A percentile compares a stretch with the other conserved stretches of the same genome.
phyloP scores from a whole-genome alignment of 768 basidiomycete species.

The Rhodocollybia butyracea region DNA sequence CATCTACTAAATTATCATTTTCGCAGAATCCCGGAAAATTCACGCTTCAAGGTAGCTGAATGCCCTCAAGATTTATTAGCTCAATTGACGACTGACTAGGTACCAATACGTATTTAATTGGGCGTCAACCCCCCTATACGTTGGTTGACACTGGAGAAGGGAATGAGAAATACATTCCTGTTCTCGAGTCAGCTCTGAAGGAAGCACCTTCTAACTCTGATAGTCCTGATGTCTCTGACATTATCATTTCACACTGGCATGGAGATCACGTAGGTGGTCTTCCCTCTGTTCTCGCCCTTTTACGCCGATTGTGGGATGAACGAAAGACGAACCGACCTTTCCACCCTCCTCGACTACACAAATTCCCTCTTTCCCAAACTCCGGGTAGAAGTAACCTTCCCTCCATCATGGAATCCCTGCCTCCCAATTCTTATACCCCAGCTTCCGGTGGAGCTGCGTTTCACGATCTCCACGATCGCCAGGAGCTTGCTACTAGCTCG shows the following conservation, averaged over 20 bases:
- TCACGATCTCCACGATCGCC: constrained; percentile 58
- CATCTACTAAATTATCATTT: not conserved
- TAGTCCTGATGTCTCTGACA: constrained; percentile 73
- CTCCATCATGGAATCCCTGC: constrained; percentile 36
- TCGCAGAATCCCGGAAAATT: constrained; percentile 83
- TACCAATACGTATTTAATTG: constrained; percentile 88
- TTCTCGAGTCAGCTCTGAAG: constrained; percentile 61
- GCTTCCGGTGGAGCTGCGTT: constrained; percentile 39
- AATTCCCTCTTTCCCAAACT: constrained; percentile 46
- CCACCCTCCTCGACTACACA: constrained; percentile 71
- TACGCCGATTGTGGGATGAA: constrained; percentile 60
- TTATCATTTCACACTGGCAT: constrained; percentile 91
- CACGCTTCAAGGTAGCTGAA: constrained; percentile 69
- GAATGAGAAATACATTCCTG: constrained; percentile 57
- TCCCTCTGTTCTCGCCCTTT: constrained; percentile 60
- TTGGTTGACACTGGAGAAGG: constrained; percentile 87
- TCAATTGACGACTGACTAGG: constrained; percentile 37
- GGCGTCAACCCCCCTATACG: constrained; percentile 63
- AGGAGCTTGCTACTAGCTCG: constrained; percentile 39
- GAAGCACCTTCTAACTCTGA: constrained; percentile 30
- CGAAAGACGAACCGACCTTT: constrained; percentile 45
- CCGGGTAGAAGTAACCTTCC: constrained; percentile 34
- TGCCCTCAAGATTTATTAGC: not conserved
- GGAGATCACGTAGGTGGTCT: constrained; percentile 83
- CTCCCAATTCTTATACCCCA: constrained; percentile 44